Base-by-base conservation (phyloP, 208 protist genomes). In the Trypanosoma theileri region DNA sequence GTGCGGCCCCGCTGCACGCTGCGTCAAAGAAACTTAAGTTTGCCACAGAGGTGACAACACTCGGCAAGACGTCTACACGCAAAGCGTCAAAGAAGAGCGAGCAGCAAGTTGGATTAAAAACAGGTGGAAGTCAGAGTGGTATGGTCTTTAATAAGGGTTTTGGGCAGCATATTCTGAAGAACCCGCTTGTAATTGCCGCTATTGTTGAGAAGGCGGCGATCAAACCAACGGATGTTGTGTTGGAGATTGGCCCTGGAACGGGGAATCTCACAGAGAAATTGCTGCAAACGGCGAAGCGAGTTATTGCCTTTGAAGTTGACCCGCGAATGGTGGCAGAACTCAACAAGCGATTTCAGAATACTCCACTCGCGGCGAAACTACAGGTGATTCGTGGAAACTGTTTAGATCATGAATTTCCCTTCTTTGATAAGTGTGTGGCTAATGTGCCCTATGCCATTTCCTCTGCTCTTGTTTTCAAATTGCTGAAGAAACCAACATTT, bases 361-460 rank as follows among this genome's bases (percentile, higher is more conserved):
- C 93, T 1, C 81, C 91, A 17, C 70, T 97, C 10, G 70, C 77
- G 16, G 65, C 81, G 12, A 99, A 99, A 77, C 76, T 99, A 55
- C 76, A 99, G 80, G 97, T 99, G 35, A 95, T 99, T 26, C 86
- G 99, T 17, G 97, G 98, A 46, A 99, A 99, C 85, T 94, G 98
- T 58, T 75, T 99, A 0, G 99, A 99, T 70, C 83, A 98, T 31
- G 97, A 99, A 16, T 93, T 99, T 46, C 99, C 99, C 0, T 99
- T 96, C 73, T 99, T 99, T 87, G 98, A 99, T 86, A 94, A 99
- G 61, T 99, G 98, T 68, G 98, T 99, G 10, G 98, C 99, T 44
- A 99, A 99, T 89, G 93, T 99, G 26, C 99, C 99, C 35, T 99
- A 99, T 79, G 96, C 99, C 26, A 99, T 99, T 79, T 99, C 98